Conservation (phyloP, 2,329 filamentous ascomycete species). For the Bipolaris victoriae region DNA sequence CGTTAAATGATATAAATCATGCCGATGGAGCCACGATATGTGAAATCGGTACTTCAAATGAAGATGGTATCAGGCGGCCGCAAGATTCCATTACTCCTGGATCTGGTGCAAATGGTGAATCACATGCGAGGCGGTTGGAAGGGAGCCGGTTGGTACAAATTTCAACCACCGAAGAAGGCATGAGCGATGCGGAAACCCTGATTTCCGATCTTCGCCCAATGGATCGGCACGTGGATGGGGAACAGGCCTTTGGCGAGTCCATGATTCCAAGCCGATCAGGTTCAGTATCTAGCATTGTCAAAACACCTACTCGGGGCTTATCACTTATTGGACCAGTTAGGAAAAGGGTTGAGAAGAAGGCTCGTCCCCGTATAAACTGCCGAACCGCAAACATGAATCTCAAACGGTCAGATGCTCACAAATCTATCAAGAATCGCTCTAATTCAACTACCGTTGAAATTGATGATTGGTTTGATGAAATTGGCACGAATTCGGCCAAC, state of each 20-base stretch:
- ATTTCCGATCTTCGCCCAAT: slow-evolving; percentile 31
- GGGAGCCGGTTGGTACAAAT: neutral
- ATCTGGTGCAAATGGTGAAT: neutral
- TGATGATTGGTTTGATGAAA: neutral
- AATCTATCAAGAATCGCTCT: slow-evolving; percentile 30
- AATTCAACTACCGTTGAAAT: neutral
- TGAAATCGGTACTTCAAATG: slow-evolving; percentile 37
- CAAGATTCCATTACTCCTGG: neutral
- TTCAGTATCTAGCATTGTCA: slow-evolving; percentile 36
- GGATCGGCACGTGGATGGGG: slow-evolving; percentile 22
- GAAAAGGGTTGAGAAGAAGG: slow-evolving; percentile 26
- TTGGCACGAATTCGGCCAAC: neutral
- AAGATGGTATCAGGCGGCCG: slow-evolving; percentile 22
- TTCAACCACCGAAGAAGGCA: slow-evolving; percentile 32
- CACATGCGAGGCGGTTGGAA: neutral
- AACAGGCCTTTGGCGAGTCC: slow-evolving; percentile 28
- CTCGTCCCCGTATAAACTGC: slow-evolving; percentile 18
- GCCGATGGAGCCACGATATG: slow-evolving; percentile 5
- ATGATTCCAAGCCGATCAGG: slow-evolving; percentile 22
- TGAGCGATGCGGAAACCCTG: slow-evolving; percentile 41
- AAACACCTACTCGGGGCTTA: slow-evolving; percentile 38
- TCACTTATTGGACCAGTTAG: slow-evolving; percentile 37
- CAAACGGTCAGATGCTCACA: slow-evolving; percentile 34
- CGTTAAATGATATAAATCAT: neutral
- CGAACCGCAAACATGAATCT: slow-evolving; percentile 19